Evolutionary conservation across 352 stramenopile species (phyloP).

Genomic region (Phytopythium helicoides): DNA sequence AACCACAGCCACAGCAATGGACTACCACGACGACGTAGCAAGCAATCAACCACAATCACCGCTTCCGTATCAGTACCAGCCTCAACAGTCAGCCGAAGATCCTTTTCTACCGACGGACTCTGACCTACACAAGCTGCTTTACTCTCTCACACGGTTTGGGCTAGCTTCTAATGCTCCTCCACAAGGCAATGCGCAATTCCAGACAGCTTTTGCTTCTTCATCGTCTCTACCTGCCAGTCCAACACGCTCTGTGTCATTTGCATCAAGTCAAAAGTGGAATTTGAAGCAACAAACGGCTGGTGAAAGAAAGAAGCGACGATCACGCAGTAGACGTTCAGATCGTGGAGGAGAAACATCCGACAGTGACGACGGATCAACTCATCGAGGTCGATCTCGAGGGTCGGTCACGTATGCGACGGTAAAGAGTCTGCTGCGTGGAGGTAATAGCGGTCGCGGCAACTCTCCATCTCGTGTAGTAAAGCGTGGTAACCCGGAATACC

Average conservation of each 20-base stretch:
- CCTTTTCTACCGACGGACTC: constrained; percentile 20
- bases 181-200: not conserved
- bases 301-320: not conserved
- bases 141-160: constrained; percentile 53
- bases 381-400: constrained; percentile 19
- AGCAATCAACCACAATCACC: constrained; percentile 3
- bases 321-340: not conserved
- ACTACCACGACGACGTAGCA: constrained; percentile 13
- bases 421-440: constrained; percentile 61
- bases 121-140: constrained; percentile 66
- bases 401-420: constrained; percentile 56
- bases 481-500: constrained; percentile 24
- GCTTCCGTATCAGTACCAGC: not conserved
- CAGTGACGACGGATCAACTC: constrained; percentile 6
- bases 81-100: not conserved
- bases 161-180: constrained; percentile 23
- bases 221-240: not conserved
- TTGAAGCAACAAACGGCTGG: not conserved
- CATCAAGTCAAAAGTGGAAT: not conserved
- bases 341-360: not conserved
- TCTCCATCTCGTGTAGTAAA: constrained; percentile 30
- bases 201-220: not conserved
- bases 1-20: constrained; percentile 21
- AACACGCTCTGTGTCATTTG: not conserved
- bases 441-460: constrained; percentile 11